Evolutionary conservation across 2,329 filamentous ascomycete genomes (phyloP), one percentile per base, ranked within the genome.

Genomic region (Aspergillus proliferans): DNA sequence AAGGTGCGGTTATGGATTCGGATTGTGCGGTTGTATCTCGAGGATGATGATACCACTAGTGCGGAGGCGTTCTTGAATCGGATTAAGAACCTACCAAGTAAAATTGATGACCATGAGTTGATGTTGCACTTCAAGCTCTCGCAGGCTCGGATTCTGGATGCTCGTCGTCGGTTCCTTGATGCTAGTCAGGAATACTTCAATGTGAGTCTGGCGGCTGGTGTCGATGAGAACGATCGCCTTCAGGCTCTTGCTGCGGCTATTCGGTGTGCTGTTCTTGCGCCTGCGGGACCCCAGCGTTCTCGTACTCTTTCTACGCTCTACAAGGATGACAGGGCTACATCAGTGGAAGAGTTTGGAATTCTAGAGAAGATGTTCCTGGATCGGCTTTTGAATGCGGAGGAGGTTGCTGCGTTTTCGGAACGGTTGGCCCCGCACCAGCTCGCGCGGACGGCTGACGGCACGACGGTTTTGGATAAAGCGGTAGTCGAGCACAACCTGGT

Each of bases 361-460:
- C 75, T 98, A 12, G 93, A 97, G 75, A 97, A 97, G 76, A 97
- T 98, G 82, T 95, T 95, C 69, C 78, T 97, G 44, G 89, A 97
- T 69, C 83, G 91, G 5, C 76, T 98, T 3, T 77, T 98, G 44
- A 81, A 82, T 0, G 82, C 86, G 0, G 80, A 77, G n/a, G 93
- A 98, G 71, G 89, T 96, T 39, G 82, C 84, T 34, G 84, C 87
- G 48, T 98, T 98, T 64, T 86, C 91, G 0, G 77, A 86, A 58
- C 85, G 84, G 46, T 77, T 98, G 44, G 80, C 83, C 48, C 86
- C 88, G 19, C 93, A 98, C 70, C 93, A 98, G 71, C 82, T 96
- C 2, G 93, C 93, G 21, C 85, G 82, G 54, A 96, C 89, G 0
- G 80, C 88, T 0, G 93, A 98, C 67, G 93, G 93, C 1, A 88